Base-by-base conservation (phyloP, 1,284 basidiomycete genomes). In the Moesziomyces antarcticus region DNA sequence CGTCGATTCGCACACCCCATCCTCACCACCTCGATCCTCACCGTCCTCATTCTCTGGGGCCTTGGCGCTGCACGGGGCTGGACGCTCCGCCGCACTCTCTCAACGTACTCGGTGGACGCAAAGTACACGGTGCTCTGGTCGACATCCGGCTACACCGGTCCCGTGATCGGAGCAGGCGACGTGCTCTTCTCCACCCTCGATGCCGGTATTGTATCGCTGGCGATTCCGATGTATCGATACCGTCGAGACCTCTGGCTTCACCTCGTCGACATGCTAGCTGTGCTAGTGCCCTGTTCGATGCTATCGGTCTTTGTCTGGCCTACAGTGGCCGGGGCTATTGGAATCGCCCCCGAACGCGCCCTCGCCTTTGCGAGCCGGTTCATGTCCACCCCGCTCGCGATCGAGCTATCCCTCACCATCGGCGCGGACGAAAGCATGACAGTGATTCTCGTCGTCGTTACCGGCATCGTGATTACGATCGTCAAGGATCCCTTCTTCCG, bases 211-310 rank as follows among this genome's bases (percentile, higher is more conserved):
- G 78, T 81, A 1, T 64, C 74, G 8, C 57, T 81, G 13, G 78
- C 75, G 2, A 72, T 81, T 2, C 78, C 78, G 5, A 77, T 80
- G 76, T 81, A 81, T 25, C 62, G 79, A 2, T 81, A 81, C 45
- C 49, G 77, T 6, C 52, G 67, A 45, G 79, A 81, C 49, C 53
- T 81, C 10, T 55, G 57, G 52, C 45, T 58, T 5, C 71, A 76
- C 33, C 50, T 80, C 9, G 22, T 41, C 1, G 62, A 70, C 13
- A 78, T 81, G 63, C 30, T 81, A 13, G 24, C 58, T 5, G 73
- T 73, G 11, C 62, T 81, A 3, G 16, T 72, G 9, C 78, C 78
- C 14, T 78, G 73, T 27, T 56, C 63, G 7, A 24, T 68, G 45
- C 58, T 81, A 3, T 66, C 62, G 8, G 52, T 81, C 2, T 81